Percentiles rank a stretch among this genome's conserved stretches.
Conservation (phyloP, 2,329 filamentous ascomycete species). For the Decorospora gaudefroyi region DNA sequence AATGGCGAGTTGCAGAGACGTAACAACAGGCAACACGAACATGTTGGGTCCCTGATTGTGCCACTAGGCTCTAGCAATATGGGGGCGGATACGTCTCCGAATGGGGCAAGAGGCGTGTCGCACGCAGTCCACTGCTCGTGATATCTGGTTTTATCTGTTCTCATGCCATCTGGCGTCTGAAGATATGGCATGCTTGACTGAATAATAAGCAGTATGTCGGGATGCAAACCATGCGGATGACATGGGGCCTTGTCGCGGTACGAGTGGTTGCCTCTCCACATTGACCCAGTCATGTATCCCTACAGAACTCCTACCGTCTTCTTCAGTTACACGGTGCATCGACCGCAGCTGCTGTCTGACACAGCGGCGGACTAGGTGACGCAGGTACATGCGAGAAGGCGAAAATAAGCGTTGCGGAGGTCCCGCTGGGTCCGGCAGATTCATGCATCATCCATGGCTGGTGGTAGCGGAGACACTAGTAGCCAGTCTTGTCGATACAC, state of each 20-base stretch:
- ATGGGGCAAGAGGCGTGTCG: conserved; percentile 16
- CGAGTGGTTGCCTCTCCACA: no score
- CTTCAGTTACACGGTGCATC: background rate
- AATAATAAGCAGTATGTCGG: no score
- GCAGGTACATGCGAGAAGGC: conserved; percentile 20
- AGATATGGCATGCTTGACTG: no score
- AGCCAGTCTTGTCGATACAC: conserved; percentile 1
- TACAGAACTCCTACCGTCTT: background rate
- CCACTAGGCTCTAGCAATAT: conserved; percentile 14
- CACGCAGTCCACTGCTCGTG: no score
- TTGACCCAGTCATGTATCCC: no score
- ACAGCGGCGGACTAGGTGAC: background rate
- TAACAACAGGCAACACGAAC: conserved; percentile 25
- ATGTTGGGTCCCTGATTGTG: conserved; percentile 18
- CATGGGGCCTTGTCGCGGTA: no score
- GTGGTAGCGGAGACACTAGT: conserved; percentile 13
- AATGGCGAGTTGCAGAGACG: conserved; percentile 21
- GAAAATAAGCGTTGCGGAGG: conserved; percentile 15
- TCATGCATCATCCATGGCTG: conserved; percentile 23
- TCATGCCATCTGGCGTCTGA: no score
- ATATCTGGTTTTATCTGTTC: no score
- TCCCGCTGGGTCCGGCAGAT: conserved; percentile 19
- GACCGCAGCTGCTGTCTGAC: conserved; percentile 2
- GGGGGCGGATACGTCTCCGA: conserved; percentile 26
- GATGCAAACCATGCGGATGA: no score